A percentile compares a stretch with the other conserved stretches of the same genome.
Conservation (phyloP, 352 stramenopile species). For the Phytophthora rubi region DNA sequence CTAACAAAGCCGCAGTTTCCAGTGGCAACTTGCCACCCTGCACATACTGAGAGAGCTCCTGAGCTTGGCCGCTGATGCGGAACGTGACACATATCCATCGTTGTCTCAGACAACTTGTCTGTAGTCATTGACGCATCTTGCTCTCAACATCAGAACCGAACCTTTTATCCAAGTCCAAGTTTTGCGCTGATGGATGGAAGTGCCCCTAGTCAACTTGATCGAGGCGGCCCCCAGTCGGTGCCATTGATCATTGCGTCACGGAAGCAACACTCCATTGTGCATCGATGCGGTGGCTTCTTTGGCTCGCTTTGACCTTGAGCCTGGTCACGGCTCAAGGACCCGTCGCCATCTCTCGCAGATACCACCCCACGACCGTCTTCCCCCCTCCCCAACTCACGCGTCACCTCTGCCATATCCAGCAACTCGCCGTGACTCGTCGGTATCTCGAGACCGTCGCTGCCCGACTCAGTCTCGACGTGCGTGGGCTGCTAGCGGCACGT, state of each 20-base stretch:
- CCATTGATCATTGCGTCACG: constrained; percentile 39
- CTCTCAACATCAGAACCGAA: not conserved
- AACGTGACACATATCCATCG: too few species aligned
- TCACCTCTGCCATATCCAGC: constrained; percentile 16
- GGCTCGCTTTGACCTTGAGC: constrained; percentile 23
- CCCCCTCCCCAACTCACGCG: not conserved
- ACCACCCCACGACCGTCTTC: not conserved
- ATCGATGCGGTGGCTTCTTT: constrained; percentile 26
- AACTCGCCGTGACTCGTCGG: constrained; percentile 10
- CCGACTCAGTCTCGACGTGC: constrained; percentile 24
- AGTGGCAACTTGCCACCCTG: too few species aligned
- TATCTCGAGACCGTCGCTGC: constrained; percentile 25
- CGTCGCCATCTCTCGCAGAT: constrained; percentile 9
- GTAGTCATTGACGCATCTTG: too few species aligned
- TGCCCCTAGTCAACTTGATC: not conserved
- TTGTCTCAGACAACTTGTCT: too few species aligned
- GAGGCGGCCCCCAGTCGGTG: not conserved
- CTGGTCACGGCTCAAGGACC: constrained; percentile 18
- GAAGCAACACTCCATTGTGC: constrained; percentile 19
- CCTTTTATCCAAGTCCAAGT: not conserved
- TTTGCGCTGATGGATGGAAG: constrained; percentile 26
- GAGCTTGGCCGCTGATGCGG: too few species aligned
- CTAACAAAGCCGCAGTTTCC: too few species aligned
- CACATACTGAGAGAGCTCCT: too few species aligned
- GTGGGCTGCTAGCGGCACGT: constrained; percentile 14